A percentile compares a stretch with the other conserved stretches of the same genome.
phyloP scores from a whole-genome alignment of 805 yeast genomes.

The Ogataea philodendri region DNA sequence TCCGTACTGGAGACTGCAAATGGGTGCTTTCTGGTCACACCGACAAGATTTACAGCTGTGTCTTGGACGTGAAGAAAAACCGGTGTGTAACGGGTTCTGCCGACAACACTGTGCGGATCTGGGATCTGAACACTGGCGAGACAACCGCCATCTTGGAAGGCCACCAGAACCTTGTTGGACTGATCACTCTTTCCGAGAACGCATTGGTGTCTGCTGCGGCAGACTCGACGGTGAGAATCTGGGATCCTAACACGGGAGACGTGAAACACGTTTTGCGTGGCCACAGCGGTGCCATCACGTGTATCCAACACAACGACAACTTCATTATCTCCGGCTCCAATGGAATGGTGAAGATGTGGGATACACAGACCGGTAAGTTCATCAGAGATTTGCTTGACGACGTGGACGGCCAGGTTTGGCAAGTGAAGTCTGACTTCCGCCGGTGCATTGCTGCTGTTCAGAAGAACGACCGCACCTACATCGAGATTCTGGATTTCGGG shows the following conservation, averaged over 20 bases:
- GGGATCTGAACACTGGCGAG: conserved; percentile 82
- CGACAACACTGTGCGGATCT: conserved; percentile 83
- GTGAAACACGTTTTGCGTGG: conserved; percentile 72
- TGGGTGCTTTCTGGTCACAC: conserved; percentile 79
- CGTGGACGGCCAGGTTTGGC: conserved; percentile 89
- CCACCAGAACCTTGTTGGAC: conserved; percentile 86
- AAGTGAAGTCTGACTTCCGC: conserved; percentile 79
- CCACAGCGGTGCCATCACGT: conserved; percentile 84
- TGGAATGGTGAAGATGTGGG: conserved; percentile 84
- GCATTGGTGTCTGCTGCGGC: conserved; percentile 93
- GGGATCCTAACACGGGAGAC: conserved; percentile 82
- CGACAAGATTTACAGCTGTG: conserved; percentile 86
- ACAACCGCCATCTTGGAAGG: conserved; percentile 73
- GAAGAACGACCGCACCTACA: conserved; percentile 58
- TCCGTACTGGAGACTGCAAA: conserved; percentile 68
- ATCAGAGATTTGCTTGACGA: conserved; percentile 72
- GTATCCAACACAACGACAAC: conserved; percentile 86
- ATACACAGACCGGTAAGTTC: conserved; percentile 71
- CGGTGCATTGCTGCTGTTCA: conserved; percentile 92
- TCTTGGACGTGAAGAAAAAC: conserved; percentile 69
- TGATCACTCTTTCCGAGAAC: conserved; percentile 72
- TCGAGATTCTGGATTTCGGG: conserved; percentile 84
- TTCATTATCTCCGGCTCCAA: conserved; percentile 87
- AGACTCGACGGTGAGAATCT: conserved; percentile 83
- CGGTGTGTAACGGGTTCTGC: conserved; percentile 88